Evolutionary conservation across 2,329 filamentous ascomycete genomes (phyloP).

Genomic region (Magnaporthiopsis rhizophila): DNA sequence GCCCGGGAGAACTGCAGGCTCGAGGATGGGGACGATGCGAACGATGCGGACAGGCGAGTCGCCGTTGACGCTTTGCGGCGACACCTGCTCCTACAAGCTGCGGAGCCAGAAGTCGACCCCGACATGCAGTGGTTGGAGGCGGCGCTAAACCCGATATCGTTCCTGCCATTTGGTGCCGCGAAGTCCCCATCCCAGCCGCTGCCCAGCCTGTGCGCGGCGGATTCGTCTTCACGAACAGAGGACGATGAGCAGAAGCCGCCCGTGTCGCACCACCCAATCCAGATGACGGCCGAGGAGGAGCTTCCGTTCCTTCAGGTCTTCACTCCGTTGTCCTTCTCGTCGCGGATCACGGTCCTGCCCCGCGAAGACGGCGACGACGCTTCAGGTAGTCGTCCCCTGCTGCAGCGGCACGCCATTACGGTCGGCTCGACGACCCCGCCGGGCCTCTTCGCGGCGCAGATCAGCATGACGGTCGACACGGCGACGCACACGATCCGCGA

Average conservation of each 20-base stretch:
- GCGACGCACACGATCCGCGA: conserved; percentile 40
- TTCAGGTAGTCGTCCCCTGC: conserved; percentile 19
- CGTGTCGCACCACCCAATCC: conserved; percentile 57
- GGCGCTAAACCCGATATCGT: conserved; percentile 41
- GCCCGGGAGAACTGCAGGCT: conserved; percentile 51
- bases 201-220: conserved; percentile 13
- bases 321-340: conserved; percentile 56
- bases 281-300: conserved; percentile 55
- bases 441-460: conserved; percentile 47
- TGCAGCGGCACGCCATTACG: conserved; percentile 50
- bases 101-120: conserved; percentile 16
- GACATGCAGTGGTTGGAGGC: conserved; percentile 37
- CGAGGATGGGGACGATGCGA: conserved; percentile 18
- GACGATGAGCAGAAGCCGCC: conserved; percentile 31
- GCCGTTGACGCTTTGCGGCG: conserved; percentile 33
- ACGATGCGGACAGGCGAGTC: conserved; percentile 20
- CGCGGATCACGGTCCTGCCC: conserved; percentile 40
- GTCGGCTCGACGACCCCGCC: conserved; percentile 36
- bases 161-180: conserved; percentile 38
- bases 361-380: conserved; percentile 11
- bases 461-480: conserved; percentile 53
- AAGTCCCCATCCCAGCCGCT: conserved; percentile 22
- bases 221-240: conserved; percentile 14
- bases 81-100: conserved; percentile 30
- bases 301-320: conserved; percentile 65